Evolutionary conservation across 306 rosid species (phyloP), one percentile per base, ranked within the genome.

Genomic region (Potentilla sterilis): DNA sequence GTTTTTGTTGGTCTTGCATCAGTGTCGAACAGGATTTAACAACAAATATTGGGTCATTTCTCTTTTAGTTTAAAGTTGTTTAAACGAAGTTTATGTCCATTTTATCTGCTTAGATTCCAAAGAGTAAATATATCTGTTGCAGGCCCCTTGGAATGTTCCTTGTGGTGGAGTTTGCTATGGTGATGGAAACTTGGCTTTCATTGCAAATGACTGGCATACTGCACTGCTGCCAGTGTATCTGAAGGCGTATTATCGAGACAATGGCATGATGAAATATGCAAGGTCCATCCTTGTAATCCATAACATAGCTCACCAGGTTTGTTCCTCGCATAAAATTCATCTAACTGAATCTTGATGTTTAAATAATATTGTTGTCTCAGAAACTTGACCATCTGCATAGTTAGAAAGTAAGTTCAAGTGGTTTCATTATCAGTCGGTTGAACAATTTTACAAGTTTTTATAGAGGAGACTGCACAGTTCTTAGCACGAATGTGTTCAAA

Each of bases 131-230:
- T 74, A 49, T 51, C 70, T 79, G 85, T 76, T 78, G 77, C 92
- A 96, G 99, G 96, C 90, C 79, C 97, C 97, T 62, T 96, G 99
- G 99, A 37, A 89, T 81, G 93, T 92, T 74, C 99, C 98, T 22
- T 96, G 99, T 67, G 99, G 99, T 37, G 99, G 98, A 43, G 72
- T 82, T 75, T 89, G 96, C 88, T 96, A 96, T 83, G 99, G 99
- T 80, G 99, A 96, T 83, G 99, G 97, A 73, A 96, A 96, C 89
- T 84, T 96, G 87, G 99, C 55, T 72, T 96, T 90, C 81, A 89
- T 96, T 65, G 97, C 93, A 73, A 96, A 96, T 83, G 99, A 96
- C 81, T 96, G 99, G 99, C 98, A 96, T 82, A 89, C 98, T 48
- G 96, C 99, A 42, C 78, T 96, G 88, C 84, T 96, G 48, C 99